Evolutionary conservation across 1,284 basidiomycete genomes (phyloP).

Genomic region (Tylopilus sp.): DNA sequence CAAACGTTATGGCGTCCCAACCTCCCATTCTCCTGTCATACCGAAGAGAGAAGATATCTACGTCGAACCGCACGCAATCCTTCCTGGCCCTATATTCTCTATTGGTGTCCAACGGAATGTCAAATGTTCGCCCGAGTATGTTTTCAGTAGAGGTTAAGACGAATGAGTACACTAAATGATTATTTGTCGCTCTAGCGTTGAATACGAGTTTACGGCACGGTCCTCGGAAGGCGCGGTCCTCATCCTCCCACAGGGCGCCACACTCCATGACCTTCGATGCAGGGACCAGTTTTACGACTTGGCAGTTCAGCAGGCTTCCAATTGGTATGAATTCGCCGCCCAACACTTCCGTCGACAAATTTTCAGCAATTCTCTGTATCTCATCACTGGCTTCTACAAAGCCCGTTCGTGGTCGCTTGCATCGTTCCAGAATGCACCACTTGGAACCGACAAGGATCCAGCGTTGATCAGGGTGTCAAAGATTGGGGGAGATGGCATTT

Average conservation of each 20-base stretch:
- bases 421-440: neutral
- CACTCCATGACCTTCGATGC: neutral
- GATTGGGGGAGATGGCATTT: too few relatives aligned
- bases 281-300: neutral
- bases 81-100: neutral
- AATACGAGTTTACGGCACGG: neutral
- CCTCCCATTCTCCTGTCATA: neutral
- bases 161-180: too few relatives aligned
- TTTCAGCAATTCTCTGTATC: neutral
- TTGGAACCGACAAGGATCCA: too few relatives aligned
- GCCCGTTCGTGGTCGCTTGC: slow-evolving; percentile 1
- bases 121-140: too few relatives aligned
- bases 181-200: too few relatives aligned
- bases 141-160: too few relatives aligned
- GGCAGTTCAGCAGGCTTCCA: neutral
- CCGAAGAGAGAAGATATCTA: neutral
- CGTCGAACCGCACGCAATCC: neutral
- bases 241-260: slow-evolving; percentile 21
- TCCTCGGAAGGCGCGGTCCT: slow-evolving; percentile 17
- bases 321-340: neutral
- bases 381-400: slow-evolving; percentile 3
- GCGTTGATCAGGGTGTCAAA: too few relatives aligned
- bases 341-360: neutral
- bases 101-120: neutral
- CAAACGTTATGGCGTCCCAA: neutral